Conservation (phyloP, 2,329 filamentous ascomycete genomes). For the Fonsecaea pedrosoi region DNA sequence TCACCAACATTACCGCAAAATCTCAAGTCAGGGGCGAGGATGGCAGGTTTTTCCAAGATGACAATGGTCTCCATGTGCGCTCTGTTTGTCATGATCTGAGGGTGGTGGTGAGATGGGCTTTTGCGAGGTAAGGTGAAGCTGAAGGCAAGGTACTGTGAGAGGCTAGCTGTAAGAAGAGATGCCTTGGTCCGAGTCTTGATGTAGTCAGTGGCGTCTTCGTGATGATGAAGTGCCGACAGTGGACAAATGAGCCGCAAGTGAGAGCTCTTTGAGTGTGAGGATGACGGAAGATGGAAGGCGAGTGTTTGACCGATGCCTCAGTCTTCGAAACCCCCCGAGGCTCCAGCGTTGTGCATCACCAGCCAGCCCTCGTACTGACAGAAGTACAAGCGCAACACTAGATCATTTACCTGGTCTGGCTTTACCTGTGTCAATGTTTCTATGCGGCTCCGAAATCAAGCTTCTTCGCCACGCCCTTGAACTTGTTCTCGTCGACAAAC, state of each 20-base stretch:
- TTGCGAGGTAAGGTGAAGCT: background rate
- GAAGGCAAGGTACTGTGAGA: background rate
- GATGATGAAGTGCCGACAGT: background rate
- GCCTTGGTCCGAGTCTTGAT: background rate
- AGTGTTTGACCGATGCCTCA: background rate
- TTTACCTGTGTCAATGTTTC: slow-evolving; percentile 8
- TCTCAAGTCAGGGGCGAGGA: slow-evolving; percentile 10
- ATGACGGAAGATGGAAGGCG: background rate
- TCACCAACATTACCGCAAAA: slow-evolving; percentile 4
- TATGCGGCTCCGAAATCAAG: slow-evolving; percentile 71
- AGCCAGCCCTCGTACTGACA: background rate
- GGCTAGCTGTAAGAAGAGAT: background rate
- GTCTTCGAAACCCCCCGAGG: background rate
- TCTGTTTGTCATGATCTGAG: background rate
- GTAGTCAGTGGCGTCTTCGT: background rate
- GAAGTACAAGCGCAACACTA: background rate
- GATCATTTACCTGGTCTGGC: background rate
- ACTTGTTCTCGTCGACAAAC: slow-evolving; percentile 64
- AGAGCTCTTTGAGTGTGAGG: background rate
- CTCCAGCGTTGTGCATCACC: background rate
- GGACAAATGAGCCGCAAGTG: background rate
- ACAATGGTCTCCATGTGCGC: slow-evolving; percentile 10
- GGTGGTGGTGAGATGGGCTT: background rate
- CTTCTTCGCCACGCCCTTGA: slow-evolving; percentile 79
- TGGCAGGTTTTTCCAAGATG: slow-evolving; percentile 14